Evolutionary conservation across 441 rosid species (phyloP), one percentile per base, ranked within the genome.

Genomic region (California macrophylla): DNA sequence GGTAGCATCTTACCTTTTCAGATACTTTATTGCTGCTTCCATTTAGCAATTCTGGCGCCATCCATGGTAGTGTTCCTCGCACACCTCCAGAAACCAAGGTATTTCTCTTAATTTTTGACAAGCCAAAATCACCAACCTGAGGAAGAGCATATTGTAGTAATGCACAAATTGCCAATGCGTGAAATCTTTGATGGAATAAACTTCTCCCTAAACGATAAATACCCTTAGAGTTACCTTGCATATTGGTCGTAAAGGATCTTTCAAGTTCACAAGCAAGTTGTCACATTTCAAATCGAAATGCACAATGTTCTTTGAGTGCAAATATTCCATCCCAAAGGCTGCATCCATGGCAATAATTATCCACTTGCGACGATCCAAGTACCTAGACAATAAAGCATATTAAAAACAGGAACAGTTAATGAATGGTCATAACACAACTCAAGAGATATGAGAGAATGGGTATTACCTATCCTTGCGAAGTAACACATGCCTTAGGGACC

Each of bases 201-300:
- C 66, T 15, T 6, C 6, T 66, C 29, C 12, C 50, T 12, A 47
- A 16, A n/a, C 30, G 29, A 6, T 32, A 47, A 71, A 25, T 26
- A 50, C 29, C 64, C 58, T 34, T 67, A 54, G 50, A 36, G 64
- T 75, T 73, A 87, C 91, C 89, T 87, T 87, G 83, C 89, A 87
- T 78, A 87, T 85, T 66, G 89, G 92, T 38, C 88, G 85, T 20
- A 82, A 81, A 66, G 88, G 88, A 82, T 87, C 92, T 79, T 82
- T 84, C 72, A 87, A 78, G 83, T 85, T 87, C 64, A 87, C 89
- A 64, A 85, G 87, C 75, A 87, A 78, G 74, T 87, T 87, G 75
- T 87, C 92, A 79, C 92, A 84, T 77, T 87, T 85, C 80, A 87
- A 73, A 81, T 87, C 89, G 62, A 87, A 87, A 79, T 87, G 89